Conservation (phyloP, 2,329 filamentous ascomycete genomes). For the Dryadomyces quercivorus region DNA sequence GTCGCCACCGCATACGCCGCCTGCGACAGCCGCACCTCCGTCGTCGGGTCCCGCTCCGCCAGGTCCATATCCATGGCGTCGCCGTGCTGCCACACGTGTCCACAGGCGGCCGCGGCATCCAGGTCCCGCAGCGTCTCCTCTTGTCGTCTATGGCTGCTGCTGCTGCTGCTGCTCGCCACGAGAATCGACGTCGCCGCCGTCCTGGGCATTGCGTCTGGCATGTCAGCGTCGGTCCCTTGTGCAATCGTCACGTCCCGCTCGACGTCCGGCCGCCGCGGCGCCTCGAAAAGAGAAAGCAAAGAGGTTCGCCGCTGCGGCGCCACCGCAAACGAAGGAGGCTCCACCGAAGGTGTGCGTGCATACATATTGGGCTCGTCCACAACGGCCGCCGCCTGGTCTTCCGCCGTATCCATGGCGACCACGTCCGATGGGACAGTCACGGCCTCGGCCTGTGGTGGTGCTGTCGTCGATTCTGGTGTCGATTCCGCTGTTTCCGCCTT, state of each 20-base stretch:
- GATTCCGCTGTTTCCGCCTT: slow-evolving; percentile 13
- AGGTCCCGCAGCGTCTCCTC: too few relatives aligned
- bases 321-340: slow-evolving; percentile 47
- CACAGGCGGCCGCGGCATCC: too few relatives aligned
- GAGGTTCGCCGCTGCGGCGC: slow-evolving; percentile 42
- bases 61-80: background rate
- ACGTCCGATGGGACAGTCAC: slow-evolving; percentile 19
- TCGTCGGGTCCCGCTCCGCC: background rate
- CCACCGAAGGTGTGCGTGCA: slow-evolving; percentile 48
- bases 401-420: slow-evolving; percentile 17
- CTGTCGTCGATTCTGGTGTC: background rate
- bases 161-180: too few relatives aligned
- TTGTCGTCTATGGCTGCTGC: too few relatives aligned
- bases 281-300: slow-evolving; percentile 48
- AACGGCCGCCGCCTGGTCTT: background rate
- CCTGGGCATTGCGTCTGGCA: slow-evolving; percentile 20
- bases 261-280: slow-evolving; percentile 30
- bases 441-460: slow-evolving; percentile 5
- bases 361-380: slow-evolving; percentile 23
- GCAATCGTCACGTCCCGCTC: slow-evolving; percentile 21
- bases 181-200: slow-evolving; percentile 12
- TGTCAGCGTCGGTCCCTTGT: slow-evolving; percentile 7
- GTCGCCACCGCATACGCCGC: slow-evolving; percentile 33
- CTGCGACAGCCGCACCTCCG: slow-evolving; percentile 16
- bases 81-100: background rate